Evolutionary conservation across 164 flowering plant species (phyloP).

Genomic region (Echeveria elegans): DNA sequence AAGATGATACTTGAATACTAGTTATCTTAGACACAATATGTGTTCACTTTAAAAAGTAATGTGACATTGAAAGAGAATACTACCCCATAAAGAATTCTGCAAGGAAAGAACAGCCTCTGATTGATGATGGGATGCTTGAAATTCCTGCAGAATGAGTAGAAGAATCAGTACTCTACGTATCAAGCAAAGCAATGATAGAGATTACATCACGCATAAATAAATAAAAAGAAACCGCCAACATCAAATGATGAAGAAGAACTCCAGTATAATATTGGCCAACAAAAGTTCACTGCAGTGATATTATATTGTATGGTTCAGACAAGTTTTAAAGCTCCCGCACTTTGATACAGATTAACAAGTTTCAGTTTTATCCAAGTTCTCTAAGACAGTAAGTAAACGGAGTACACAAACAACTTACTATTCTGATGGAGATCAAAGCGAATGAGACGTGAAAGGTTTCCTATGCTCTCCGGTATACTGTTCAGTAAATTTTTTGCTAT

Average conservation of each 20-base stretch:
- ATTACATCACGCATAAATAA: background rate
- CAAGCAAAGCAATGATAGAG: background rate
- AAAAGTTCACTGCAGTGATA: background rate
- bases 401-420: constrained; percentile 44
- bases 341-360: background rate
- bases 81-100: constrained; percentile 84
- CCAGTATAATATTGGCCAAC: background rate
- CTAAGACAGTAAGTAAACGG: background rate
- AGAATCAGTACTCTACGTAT: background rate
- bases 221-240: background rate
- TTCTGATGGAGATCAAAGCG: constrained; percentile 89
- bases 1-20: constrained; percentile 13
- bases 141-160: constrained; percentile 47
- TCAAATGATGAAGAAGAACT: background rate
- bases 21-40: background rate
- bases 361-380: background rate
- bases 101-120: constrained; percentile 65
- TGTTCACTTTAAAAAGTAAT: background rate
- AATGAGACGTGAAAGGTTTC: constrained; percentile 71
- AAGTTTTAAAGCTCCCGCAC: background rate
- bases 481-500: constrained; percentile 70
- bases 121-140: constrained; percentile 73
- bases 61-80: constrained; percentile 14
- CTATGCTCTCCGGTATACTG: constrained; percentile 71
- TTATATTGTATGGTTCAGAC: background rate